Percentiles rank a stretch among this genome's conserved stretches.
Conservation (phyloP, 352 stramenopile species). For the Pythium oligandrum region DNA sequence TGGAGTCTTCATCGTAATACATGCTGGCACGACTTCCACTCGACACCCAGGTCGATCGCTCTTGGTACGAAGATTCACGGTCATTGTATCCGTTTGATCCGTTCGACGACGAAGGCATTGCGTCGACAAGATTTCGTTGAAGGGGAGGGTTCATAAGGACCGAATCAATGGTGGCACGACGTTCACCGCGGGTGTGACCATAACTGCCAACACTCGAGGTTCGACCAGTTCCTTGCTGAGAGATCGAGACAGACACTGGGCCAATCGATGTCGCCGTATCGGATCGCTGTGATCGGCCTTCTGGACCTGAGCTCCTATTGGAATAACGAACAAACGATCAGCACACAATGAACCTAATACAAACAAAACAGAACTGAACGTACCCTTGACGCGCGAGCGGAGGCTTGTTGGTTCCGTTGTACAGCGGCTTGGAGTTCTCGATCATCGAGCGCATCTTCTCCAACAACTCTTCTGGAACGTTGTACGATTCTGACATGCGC, state of each 20-base stretch:
- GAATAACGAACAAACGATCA: too few species aligned
- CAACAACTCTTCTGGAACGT: conserved; percentile 48
- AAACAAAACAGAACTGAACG: background rate
- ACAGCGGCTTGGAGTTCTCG: conserved; percentile 77
- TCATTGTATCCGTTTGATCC: background rate
- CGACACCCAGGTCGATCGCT: conserved; percentile 21
- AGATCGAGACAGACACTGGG: conserved; percentile 56
- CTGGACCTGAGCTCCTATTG: conserved; percentile 28
- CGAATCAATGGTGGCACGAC: conserved; percentile 31
- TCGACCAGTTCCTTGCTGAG: conserved; percentile 33
- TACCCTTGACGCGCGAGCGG: conserved; percentile 18
- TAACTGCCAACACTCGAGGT: conserved; percentile 35
- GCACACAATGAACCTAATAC: too few species aligned
- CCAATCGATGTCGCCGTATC: conserved; percentile 56
- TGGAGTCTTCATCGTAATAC: conserved; percentile 55
- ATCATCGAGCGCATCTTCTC: conserved; percentile 70
- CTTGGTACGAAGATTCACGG: conserved; percentile 16
- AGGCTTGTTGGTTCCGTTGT: conserved; percentile 46
- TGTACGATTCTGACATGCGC: conserved; percentile 65
- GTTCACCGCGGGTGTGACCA: conserved; percentile 64
- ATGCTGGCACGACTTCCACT: conserved; percentile 35
- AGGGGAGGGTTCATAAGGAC: conserved; percentile 24
- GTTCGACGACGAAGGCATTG: background rate
- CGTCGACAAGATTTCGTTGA: conserved; percentile 20
- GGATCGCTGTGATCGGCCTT: conserved; percentile 50